Evolutionary conservation across 345 rosid species (phyloP), one percentile per base, ranked within the genome.

Genomic region (Excoecaria agallocha): DNA sequence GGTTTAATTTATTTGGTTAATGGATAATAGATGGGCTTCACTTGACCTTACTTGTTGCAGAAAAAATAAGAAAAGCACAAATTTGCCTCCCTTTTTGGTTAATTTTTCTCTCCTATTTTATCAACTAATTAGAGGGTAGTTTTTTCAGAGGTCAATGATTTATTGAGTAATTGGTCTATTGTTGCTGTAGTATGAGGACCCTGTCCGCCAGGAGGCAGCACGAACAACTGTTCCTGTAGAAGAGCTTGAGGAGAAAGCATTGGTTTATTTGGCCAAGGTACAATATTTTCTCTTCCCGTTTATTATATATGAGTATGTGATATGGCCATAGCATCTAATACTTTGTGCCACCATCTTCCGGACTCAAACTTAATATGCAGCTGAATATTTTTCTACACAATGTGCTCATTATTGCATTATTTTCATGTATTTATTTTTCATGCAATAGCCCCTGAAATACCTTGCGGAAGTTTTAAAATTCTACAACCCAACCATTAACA

Each of bases 211-310:
- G 79, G 97, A 91, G 71, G 96, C 88, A 46, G 97, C 99, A 75
- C 83, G 86, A 73, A 88, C 86, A 85, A 89, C 93, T 30, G 93
- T 95, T 76, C 90, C 92, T 52, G 19, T 76, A 19, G 91, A 92
- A 30, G 85, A 83, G 79, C 95, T 95, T 3, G 97, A 93, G 83
- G 99, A 95, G 88, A 91, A 87, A 85, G 91, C 94, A 30, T 78
- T 91, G 81, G 85, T 93, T 81, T 83, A 93, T 83, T 66, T 95
- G 77, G 98, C 98, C 69, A 91, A 87, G 94, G 99, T 93, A 72
- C 65, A 77, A 70, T 39, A 35, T 74, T 55, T 58, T n/a, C 37
- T 63, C 19, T 54, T 54, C 8, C 39, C 12, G 24, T 20, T 25
- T 4, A 3, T 50, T 7, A 17, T 43, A 19, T 15, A 41, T 49